Base-by-base conservation (phyloP, 495 filamentous ascomycete species). In the Aspergillus nidulans region DNA sequence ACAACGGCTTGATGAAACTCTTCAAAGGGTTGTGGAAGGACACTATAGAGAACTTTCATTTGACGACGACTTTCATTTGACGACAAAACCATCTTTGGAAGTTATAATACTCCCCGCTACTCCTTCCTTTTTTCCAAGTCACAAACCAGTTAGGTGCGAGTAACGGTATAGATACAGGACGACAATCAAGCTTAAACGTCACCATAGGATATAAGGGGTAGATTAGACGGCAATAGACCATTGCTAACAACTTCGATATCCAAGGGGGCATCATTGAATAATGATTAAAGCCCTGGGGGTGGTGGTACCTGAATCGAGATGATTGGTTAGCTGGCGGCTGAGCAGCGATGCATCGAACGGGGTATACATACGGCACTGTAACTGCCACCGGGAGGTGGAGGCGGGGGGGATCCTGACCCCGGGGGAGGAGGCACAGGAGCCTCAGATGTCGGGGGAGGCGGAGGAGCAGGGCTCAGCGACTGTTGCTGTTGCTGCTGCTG, bases 381-480 rank as follows among this genome's bases (percentile, higher is more conserved):
- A 25, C 85, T 75, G 34, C 76, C 72, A 46, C 81, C 77, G 8
- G 81, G 73, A 42, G 79, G 77, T 19, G 85, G 82, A n/a, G 87
- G 47, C 4, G 47, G 86, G 25, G 87, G 87, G 49, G 85, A 83
- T 16, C 81, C 82, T 34, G 86, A 83, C 18, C 83, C 81, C 25
- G 82, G 67, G 58, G 77, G 70, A 64, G 79, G 73, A 42, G 87
- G 85, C 43, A 87, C 86, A 13, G 87, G 84, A 8, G 81, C 81
- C 43, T 85, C 84, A 58, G 77, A 79, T 34, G 71, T 74, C 10
- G 85, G 83, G 47, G 85, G 84, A 0, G 86, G 83, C 4, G 83
- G 81, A 43, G 84, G 76, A 59, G 84, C 78, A 59, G 67, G 53
- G 43, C 51, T 69, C 64, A 61, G 77, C 59, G 47, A 69, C 64